Evolutionary conservation across 108 stramenopile species (phyloP), one percentile per base, ranked within the genome.

Genomic region (Cyclotella kingstonii): DNA sequence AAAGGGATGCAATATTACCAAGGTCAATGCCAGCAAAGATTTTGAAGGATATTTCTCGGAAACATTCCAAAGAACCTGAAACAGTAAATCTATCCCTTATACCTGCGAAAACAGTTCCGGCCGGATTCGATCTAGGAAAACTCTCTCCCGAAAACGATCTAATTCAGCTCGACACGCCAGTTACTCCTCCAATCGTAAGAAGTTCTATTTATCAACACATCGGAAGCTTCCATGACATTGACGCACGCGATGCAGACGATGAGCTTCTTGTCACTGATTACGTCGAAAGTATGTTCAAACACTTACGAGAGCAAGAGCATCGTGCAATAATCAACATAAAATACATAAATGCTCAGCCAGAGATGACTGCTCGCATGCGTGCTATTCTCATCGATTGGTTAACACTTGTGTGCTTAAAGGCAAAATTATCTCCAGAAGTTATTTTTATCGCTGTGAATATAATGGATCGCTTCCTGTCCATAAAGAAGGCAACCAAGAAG

Each of bases 321-420:
- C 30, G 60, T 31, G 59, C 60, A 18, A 61, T 69, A 28, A 60
- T 76, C 6, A 60, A 60, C 38, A 79, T 64, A n/a, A 87, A 89
- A 56, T 93, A 92, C 71, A 94, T 96, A 83, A 36, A 30, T 17
- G 23, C 34, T 35, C 95, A 96, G 78, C 52, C 53, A 7, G 54
- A 83, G 51, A 90, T 96, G 43, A 94, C 84, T 74, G 77, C 81
- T 41, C 65, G 63, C 28, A 96, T 94, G 95, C 79, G 93, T 12
- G 75, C 84, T 17, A 89, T 96, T 58, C 81, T 96, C 5, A 82
- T 96, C 21, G 96, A 96, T 68, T 96, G 96, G 96, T 82, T 96
- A 51, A 79, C 94, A 33, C 88, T 93, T 53, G 91, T 96, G 5
- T 93, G 93, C 77, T 59, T 81, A 51, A 93, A 90, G 75, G 90